Percentiles rank a stretch among this genome's conserved stretches.
Conservation (phyloP, 2,329 filamentous ascomycete species). For the Diaporthe sp. region DNA sequence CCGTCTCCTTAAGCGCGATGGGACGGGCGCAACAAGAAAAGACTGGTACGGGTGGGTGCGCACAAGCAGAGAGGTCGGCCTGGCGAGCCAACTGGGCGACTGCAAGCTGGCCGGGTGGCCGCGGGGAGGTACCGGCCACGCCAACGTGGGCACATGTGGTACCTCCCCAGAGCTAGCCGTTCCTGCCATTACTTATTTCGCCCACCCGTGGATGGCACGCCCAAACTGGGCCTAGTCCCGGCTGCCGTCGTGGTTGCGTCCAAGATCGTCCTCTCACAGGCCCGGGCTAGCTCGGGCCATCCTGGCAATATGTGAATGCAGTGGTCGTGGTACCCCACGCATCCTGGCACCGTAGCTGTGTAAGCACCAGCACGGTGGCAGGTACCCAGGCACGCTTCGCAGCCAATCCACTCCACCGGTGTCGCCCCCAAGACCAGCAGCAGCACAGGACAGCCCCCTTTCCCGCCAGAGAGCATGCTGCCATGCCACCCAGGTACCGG, state of each 20-base stretch:
- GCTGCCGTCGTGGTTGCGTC: slow-evolving; percentile 28
- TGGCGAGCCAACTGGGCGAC: slow-evolving; percentile 5
- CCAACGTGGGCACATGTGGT: slow-evolving; percentile 11
- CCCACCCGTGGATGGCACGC: slow-evolving; percentile 1
- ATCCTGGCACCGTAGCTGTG: slow-evolving; percentile 1
- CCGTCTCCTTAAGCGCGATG: not conserved
- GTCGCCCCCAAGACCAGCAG: slow-evolving; percentile 16
- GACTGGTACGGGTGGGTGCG: slow-evolving; percentile 29
- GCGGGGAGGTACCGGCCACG: not conserved
- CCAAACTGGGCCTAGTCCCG: slow-evolving; percentile 13
- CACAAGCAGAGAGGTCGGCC: not conserved
- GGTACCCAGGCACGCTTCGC: not conserved
- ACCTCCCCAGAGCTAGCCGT: slow-evolving; percentile 16
- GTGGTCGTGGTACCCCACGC: not conserved
- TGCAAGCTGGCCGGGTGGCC: slow-evolving; percentile 18
- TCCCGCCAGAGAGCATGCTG: not conserved
- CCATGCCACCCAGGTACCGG: not conserved
- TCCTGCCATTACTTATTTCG: slow-evolving; percentile 29
- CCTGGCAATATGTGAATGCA: not conserved
- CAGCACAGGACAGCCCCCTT: not conserved
- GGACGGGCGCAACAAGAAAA: slow-evolving; percentile 3
- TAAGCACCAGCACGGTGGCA: slow-evolving; percentile 1
- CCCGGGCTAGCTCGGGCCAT: not conserved
- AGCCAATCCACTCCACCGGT: slow-evolving; percentile 25
- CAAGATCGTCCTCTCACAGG: slow-evolving; percentile 22